Percentiles rank a stretch among this genome's conserved stretches.
Evolutionary conservation across 2,329 filamentous ascomycete species (phyloP).

Genomic region (Hansfordia pulvinata): DNA sequence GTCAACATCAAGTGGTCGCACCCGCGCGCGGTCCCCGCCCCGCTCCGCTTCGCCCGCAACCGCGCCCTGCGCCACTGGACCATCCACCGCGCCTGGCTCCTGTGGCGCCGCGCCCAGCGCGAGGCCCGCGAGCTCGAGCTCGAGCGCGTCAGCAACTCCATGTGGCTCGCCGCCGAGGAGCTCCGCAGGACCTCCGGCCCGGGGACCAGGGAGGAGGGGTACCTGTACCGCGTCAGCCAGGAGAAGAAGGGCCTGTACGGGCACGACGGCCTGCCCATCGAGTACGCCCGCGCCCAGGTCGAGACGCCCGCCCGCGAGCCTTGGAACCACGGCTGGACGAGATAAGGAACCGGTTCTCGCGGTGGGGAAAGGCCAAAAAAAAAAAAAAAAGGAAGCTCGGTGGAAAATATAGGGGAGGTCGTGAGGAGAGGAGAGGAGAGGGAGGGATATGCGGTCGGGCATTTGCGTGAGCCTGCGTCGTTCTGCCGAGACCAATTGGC

Average conservation of each 20-base stretch:
- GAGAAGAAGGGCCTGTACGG: conserved; percentile 77
- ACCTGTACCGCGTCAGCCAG: conserved; percentile 78
- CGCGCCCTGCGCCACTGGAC: conserved; percentile 93
- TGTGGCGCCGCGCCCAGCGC: conserved; percentile 60
- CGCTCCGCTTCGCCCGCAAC: conserved; percentile 78
- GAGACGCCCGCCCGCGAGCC: conserved; percentile 65
- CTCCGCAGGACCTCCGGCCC: conserved; percentile 49
- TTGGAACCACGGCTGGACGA: conserved; percentile 94
- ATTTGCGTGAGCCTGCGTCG: too few relatives aligned
- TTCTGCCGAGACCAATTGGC: too few relatives aligned
- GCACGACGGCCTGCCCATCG: conserved; percentile 65
- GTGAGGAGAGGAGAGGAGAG: too few relatives aligned
- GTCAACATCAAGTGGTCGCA: conserved; percentile 30
- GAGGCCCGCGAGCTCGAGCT: conserved; percentile 54
- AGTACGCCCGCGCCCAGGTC: conserved; percentile 77
- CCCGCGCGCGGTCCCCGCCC: conserved; percentile 40
- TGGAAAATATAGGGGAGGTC: too few relatives aligned
- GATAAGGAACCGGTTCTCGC: conserved; percentile 19
- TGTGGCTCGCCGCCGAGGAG: conserved; percentile 77
- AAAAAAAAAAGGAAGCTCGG: too few relatives aligned
- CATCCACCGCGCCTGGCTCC: conserved; percentile 89
- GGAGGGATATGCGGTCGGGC: too few relatives aligned
- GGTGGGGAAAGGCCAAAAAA: too few relatives aligned
- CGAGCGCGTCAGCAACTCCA: conserved; percentile 67
- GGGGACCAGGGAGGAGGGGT: conserved; percentile 45